Conservation (phyloP, 345 rosid species). For the Psidium guajava region DNA sequence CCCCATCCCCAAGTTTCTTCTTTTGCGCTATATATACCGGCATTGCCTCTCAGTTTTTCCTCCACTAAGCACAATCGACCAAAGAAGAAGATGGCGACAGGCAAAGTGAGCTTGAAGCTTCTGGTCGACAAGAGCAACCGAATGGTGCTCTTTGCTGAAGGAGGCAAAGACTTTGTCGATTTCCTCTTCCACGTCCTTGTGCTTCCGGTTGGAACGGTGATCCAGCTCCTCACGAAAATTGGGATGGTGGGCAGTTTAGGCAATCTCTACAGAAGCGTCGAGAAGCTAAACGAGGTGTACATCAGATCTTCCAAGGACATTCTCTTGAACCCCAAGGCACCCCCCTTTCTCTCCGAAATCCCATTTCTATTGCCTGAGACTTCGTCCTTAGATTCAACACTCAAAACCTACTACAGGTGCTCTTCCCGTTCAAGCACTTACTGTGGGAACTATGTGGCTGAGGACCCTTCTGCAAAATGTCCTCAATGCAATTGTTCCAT, state of each 20-base stretch:
- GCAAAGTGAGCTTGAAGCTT: slow-evolving; percentile 4
- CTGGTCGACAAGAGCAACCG: background rate
- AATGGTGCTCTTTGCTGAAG: background rate
- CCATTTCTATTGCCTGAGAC: background rate
- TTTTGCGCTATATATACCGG: background rate
- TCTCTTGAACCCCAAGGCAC: background rate
- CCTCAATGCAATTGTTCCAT: background rate
- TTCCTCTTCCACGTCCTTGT: background rate
- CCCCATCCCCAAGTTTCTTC: background rate
- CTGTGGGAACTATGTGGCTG: background rate
- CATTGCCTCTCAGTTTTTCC: background rate
- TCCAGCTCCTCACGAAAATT: background rate
- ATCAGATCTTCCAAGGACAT: background rate
- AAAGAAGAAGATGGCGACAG: background rate
- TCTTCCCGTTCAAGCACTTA: background rate
- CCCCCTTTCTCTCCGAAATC: background rate
- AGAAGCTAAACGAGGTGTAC: background rate
- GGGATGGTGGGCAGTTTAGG: background rate
- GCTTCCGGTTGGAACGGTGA: background rate
- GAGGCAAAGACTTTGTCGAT: background rate
- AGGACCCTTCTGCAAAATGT: background rate
- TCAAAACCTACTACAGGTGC: background rate
- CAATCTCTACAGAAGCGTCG: background rate
- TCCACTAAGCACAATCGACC: background rate
- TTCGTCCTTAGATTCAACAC: background rate